These are phyloP conservation scores for Trichoderma guizhouense DNA, from an alignment of 2,329 filamentous ascomycete genomes.

Conservation along the genomic window DNA sequence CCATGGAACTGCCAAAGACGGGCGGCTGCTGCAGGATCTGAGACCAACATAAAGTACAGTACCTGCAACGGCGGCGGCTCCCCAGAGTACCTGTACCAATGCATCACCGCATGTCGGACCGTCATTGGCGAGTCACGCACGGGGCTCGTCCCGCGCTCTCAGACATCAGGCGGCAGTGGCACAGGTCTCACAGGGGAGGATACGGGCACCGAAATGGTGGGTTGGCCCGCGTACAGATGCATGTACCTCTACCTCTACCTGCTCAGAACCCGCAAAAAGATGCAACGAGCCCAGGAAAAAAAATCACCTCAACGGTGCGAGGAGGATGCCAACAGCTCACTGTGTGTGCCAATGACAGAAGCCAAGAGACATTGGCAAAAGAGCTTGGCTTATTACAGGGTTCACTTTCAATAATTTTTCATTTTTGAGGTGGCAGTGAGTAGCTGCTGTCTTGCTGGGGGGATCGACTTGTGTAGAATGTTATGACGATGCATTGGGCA, in stretches of 20 bases:
- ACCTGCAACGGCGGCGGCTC: not conserved
- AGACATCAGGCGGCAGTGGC: conserved; percentile 2
- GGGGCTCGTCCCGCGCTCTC: conserved; percentile 7
- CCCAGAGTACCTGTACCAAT: not conserved
- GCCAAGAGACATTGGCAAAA: not conserved
- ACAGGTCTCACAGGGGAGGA: not conserved
- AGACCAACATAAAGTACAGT: not conserved
- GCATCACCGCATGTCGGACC: not conserved
- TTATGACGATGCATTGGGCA: not conserved
- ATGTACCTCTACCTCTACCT: not conserved
- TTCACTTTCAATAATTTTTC: not conserved
- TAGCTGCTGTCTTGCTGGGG: not conserved
- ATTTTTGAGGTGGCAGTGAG: not conserved
- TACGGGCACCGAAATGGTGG: not conserved
- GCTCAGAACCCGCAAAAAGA: not conserved
- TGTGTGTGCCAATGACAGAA: not conserved
- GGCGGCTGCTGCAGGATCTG: too few relatives aligned
- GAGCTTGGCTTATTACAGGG: not conserved
- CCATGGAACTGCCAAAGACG: not conserved
- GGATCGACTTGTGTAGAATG: not conserved
- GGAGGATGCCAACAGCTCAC: not conserved
- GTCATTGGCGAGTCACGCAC: not conserved
- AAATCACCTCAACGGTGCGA: not conserved
- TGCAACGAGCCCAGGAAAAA: not conserved
- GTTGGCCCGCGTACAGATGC: not conserved